Base-by-base conservation (phyloP, 2,329 filamentous ascomycete genomes). In the Fusarium miscanthi region DNA sequence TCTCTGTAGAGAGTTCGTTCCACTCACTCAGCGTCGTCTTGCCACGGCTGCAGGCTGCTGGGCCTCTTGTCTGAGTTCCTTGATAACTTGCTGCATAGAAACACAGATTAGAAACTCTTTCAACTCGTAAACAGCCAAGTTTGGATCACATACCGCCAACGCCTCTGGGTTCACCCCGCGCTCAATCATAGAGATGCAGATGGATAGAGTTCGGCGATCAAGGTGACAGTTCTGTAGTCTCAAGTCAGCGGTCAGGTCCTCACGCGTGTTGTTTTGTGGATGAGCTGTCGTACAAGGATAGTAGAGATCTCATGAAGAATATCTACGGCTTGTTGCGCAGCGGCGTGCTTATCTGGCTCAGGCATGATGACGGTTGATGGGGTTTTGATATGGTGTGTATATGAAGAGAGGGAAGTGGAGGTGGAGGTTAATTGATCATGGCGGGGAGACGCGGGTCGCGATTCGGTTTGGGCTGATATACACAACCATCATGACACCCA, bases 141-240 rank as follows among this genome's bases (percentile, higher is more conserved):
- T 5, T 19, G 5, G 3, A 37, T 11, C 17, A 74, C 94, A 79
- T 87, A 98, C 96, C 30, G 95, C 95, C 37, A 99, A 86, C 2
- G 95, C 96, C 81, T 98, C 95, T 0, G 96, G 96, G 79, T 97
- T 97, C 35, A 98, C 94, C 19, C 96, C 96, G 79, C 97, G 97
- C 83, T 99, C 96, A 76, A 99, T 97, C 82, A 99, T 89, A 59
- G 94, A 97, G 67, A 98, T 95, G 82, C 96, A 99, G 71, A 98
- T 93, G 6, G 95, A 97, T 23, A 99, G 87, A 25, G 95, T 94
- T 59, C 94, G 92, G 37, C 95, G 91, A 82, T 98, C 95, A 49
- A 99, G 90, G 73, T 97, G 90, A 70, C 95, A 97, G 84, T 98
- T 98, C 95, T 98, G 58, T 14, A n/a, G 10, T 25, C 21, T 31